Conservation (phyloP, 164 flowering plant species). For the Umbilicus rupestris region DNA sequence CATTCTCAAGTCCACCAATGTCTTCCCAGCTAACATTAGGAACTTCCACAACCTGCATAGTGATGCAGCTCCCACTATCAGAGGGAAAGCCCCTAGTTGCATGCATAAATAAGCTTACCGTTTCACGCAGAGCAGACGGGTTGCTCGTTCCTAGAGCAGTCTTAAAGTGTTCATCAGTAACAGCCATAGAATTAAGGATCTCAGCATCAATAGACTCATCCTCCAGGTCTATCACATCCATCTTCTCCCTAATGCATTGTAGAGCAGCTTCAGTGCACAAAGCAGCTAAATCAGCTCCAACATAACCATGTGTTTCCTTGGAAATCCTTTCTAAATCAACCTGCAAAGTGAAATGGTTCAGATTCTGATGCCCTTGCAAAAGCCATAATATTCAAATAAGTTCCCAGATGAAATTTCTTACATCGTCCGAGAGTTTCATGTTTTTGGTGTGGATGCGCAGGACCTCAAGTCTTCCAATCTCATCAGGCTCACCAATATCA, state of each 20-base stretch:
- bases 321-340: constrained; percentile 24
- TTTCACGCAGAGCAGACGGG: constrained; percentile 27
- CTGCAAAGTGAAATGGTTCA: constrained; percentile 8
- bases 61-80: not conserved
- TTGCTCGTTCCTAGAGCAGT: constrained; percentile 28
- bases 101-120: constrained; percentile 12
- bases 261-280: constrained; percentile 29
- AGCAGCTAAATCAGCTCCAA: constrained; percentile 28
- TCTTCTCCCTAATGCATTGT: constrained; percentile 27
- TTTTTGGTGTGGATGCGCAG: constrained; percentile 33
- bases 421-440: constrained; percentile 31
- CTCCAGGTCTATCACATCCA: constrained; percentile 27
- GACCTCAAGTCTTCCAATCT: constrained; percentile 29
- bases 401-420: not conserved
- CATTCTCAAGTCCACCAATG: constrained; percentile 28
- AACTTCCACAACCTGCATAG: constrained; percentile 24
- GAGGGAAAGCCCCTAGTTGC: not conserved
- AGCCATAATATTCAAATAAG: not conserved
- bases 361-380: not conserved
- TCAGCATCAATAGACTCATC: constrained; percentile 29
- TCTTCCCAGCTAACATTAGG: constrained; percentile 30
- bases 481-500: constrained; percentile 34
- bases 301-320: constrained; percentile 24
- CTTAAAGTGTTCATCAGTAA: constrained; percentile 22
- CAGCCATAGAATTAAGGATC: constrained; percentile 26